Conservation (phyloP, 768 basidiomycete species). For the Coprinopsis cinerea region DNA sequence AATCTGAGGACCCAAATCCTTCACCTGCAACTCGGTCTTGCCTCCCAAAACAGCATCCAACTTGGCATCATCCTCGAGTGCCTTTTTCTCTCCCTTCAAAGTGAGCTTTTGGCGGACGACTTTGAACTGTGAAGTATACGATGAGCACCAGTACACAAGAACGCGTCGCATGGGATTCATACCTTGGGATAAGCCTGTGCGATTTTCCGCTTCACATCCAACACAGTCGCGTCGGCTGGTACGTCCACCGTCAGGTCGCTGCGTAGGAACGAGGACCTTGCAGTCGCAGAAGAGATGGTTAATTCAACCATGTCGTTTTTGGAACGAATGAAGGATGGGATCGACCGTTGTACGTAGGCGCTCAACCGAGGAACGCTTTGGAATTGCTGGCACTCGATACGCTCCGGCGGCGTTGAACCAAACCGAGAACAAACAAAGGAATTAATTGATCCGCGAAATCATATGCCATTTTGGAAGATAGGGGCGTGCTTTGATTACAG, state of each 20-base stretch:
- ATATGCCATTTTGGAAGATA: too few relatives aligned
- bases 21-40: constrained; percentile 63
- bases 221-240: constrained; percentile 49
- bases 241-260: constrained; percentile 47
- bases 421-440: too few relatives aligned
- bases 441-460: too few relatives aligned
- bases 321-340: background rate
- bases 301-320: constrained; percentile 32
- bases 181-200: constrained; percentile 36
- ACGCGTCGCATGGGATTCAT: background rate
- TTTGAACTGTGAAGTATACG: constrained; percentile 47
- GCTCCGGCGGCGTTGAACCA: too few relatives aligned
- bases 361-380: too few relatives aligned
- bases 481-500: background rate
- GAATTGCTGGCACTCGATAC: too few relatives aligned
- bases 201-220: constrained; percentile 64
- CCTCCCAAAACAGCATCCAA: constrained; percentile 47
- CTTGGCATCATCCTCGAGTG: constrained; percentile 57
- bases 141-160: background rate
- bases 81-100: constrained; percentile 52
- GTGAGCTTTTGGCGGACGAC: constrained; percentile 68
- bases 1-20: constrained; percentile 89
- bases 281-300: constrained; percentile 46
- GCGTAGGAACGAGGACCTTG: constrained; percentile 39
- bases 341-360: background rate